Conservation (phyloP, 371 early-diverging fungal species). For the Batrachochytrium dendrobatidis region DNA sequence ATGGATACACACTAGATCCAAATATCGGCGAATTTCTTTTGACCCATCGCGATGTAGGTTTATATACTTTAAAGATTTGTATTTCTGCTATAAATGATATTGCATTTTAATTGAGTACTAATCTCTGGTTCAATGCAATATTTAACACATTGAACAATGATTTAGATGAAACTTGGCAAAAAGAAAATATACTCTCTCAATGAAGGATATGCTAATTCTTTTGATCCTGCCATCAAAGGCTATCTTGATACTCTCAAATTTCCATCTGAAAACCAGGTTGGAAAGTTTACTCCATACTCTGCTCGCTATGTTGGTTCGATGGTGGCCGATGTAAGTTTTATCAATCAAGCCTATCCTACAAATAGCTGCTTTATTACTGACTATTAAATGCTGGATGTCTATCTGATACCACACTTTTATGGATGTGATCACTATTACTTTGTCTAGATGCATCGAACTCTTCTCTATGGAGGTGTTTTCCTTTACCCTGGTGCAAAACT, state of each 20-base stretch:
- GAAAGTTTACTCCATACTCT: constrained; percentile 79
- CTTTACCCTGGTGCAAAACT: constrained; percentile 82
- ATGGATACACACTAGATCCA: constrained; percentile 95
- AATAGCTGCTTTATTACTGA: background rate
- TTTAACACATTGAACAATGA: too few species aligned
- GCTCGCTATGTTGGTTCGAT: constrained; percentile 97
- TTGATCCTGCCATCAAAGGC: constrained; percentile 78
- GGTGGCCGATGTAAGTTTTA: constrained; percentile 81
- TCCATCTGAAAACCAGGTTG: constrained; percentile 57
- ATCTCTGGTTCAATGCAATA: constrained; percentile 4
- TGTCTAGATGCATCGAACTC: constrained; percentile 83
- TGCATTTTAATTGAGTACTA: background rate
- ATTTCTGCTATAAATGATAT: constrained; percentile 4
- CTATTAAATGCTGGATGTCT: background rate
- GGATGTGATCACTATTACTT: too few species aligned
- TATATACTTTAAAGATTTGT: background rate
- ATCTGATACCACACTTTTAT: background rate
- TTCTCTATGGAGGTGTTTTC: constrained; percentile 80
- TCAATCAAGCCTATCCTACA: background rate
- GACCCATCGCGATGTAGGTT: constrained; percentile 77
- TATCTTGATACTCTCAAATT: constrained; percentile 85
- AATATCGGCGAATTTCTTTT: constrained; percentile 95
- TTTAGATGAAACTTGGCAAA: constrained; percentile 38
- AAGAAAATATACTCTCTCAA: constrained; percentile 96
- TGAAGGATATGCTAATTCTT: constrained; percentile 93